Evolutionary conservation across 331 rosid genomes (phyloP).

Genomic region (Arachis monticola): DNA sequence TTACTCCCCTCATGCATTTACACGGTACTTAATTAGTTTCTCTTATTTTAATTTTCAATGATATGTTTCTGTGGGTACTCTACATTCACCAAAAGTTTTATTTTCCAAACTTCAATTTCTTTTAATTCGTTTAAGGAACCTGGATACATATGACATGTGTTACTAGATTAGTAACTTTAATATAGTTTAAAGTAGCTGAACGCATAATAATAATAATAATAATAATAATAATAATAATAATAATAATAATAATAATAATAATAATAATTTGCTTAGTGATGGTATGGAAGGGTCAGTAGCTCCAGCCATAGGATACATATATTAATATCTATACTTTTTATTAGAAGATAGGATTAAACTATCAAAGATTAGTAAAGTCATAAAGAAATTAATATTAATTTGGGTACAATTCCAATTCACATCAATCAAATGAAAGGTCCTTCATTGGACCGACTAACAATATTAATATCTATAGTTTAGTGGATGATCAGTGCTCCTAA

Average conservation of each 20-base stretch:
- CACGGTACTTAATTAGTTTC: not conserved
- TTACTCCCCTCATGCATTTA: not conserved
- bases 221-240: too few relatives aligned
- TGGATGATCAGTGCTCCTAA: slow-evolving; percentile 32
- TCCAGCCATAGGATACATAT: not conserved
- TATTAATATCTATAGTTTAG: slow-evolving; percentile 29
- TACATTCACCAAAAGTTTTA: not conserved
- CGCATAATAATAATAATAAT: not conserved
- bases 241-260: not conserved
- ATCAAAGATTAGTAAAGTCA: slow-evolving; percentile 38
- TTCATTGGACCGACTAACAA: slow-evolving; percentile 36
- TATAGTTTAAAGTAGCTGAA: not conserved
- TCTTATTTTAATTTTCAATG: not conserved
- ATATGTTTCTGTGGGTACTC: not conserved
- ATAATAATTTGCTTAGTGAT: slow-evolving; percentile 29
- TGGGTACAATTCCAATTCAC: slow-evolving; percentile 32
- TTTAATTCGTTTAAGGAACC: slow-evolving; percentile 3
- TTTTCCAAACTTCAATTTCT: slow-evolving; percentile 22
- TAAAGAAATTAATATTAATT: slow-evolving; percentile 24
- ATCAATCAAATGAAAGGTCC: slow-evolving; percentile 32
- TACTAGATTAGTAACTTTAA: not conserved
- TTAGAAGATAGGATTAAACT: slow-evolving; percentile 36
- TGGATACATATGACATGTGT: not conserved
- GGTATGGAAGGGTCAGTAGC: slow-evolving; percentile 10
- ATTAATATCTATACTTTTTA: not conserved